Evolutionary conservation across 2,329 filamentous ascomycete genomes (phyloP).

Genomic region (Xylariaceae sp.): DNA sequence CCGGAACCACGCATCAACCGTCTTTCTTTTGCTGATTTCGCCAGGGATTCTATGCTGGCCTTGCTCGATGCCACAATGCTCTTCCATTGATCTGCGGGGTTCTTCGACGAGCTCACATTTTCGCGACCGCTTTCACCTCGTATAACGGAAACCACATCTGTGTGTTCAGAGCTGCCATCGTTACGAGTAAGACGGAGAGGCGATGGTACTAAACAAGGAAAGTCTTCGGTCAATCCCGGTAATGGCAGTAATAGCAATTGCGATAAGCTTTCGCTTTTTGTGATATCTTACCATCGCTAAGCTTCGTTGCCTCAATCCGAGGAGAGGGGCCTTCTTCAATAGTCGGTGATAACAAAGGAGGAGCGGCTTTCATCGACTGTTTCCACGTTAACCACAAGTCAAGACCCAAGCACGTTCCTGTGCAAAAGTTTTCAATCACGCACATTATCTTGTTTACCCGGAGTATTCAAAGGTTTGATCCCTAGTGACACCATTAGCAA

Average conservation of each 20-base stretch:
- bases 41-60: conserved; percentile 26
- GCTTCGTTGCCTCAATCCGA: neutral
- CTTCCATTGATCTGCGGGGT: conserved; percentile 22
- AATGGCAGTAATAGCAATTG: neutral
- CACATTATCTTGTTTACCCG: neutral
- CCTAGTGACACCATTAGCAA: conserved; percentile 12
- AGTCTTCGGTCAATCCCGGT: neutral
- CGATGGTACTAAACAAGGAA: neutral
- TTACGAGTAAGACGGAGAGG: neutral
- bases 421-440: conserved; percentile 5
- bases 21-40: conserved; percentile 25
- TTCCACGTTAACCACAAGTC: conserved; percentile 18
- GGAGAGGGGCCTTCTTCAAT: conserved; percentile 29
- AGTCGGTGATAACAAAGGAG: conserved; percentile 30
- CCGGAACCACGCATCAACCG: conserved; percentile 22
- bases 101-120: neutral
- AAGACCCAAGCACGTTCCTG: conserved; percentile 15
- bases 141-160: neutral
- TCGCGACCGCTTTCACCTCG: neutral
- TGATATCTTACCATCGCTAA: neutral
- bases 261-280: neutral
- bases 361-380: conserved; percentile 13
- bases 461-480: neutral
- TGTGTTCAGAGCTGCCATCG: neutral
- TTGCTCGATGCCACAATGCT: conserved; percentile 21